Conservation (phyloP, 2,329 filamentous ascomycete species). For the Elsinoe australis region DNA sequence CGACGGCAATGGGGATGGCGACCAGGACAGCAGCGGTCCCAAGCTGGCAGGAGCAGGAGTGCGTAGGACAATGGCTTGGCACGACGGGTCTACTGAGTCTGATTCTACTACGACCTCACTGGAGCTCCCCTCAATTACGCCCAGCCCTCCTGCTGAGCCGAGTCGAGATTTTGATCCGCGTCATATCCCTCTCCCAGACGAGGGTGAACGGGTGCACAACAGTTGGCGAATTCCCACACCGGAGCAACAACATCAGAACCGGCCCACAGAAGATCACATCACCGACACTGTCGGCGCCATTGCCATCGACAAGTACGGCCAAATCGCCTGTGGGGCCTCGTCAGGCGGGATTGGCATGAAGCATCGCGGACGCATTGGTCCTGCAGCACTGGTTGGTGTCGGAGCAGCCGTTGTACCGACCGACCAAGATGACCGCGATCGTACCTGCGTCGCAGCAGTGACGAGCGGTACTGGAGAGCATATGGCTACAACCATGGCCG, state of each 20-base stretch:
- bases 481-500: slow-evolving; percentile 92
- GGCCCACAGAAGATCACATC: slow-evolving; percentile 61
- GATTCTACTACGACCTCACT: slow-evolving; percentile 25
- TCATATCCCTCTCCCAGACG: too few species aligned
- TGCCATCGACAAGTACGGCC: slow-evolving; percentile 75
- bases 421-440: slow-evolving; percentile 60
- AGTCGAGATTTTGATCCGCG: too few species aligned
- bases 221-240: too few species aligned
- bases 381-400: slow-evolving; percentile 84
- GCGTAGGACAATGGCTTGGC: slow-evolving; percentile 22
- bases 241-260: too few species aligned
- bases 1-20: neutral
- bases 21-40: neutral
- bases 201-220: too few species aligned
- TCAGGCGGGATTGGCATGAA: slow-evolving; percentile 99
- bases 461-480: slow-evolving; percentile 96
- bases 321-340: slow-evolving; percentile 89
- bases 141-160: slow-evolving; percentile 21
- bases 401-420: slow-evolving; percentile 82
- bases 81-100: slow-evolving; percentile 35
- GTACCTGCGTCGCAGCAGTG: slow-evolving; percentile 68
- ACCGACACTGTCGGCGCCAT: slow-evolving; percentile 96
- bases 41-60: neutral
- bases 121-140: slow-evolving; percentile 23
- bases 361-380: slow-evolving; percentile 81